Evolutionary conservation across 352 stramenopile species (phyloP), one percentile per base, ranked within the genome.

Genomic region (Pythium plurisporium): DNA sequence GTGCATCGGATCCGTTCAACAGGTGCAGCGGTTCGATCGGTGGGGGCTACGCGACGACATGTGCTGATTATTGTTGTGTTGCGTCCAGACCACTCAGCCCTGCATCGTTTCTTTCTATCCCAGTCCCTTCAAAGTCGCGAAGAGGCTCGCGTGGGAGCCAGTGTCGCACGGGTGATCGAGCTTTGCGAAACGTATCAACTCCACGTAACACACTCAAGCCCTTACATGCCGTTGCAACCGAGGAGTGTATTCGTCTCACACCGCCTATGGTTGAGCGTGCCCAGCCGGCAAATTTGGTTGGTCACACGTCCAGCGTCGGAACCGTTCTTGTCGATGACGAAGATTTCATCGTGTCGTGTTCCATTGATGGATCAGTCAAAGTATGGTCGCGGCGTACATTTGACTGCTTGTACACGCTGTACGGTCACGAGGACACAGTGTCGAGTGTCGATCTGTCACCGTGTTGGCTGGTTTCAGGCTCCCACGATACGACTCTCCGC

Each of bases 361-460:
- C 81, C 7, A 74, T 86, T 20, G 81, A 91, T 38, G 73, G 72
- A 1, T 86, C 76, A 0, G 75, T 89, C 48, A 88, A 87, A 65
- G 52, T 91, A 22, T 91, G 81, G 81, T 88, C 81, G 8, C 73
- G 72, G 4, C 44, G 38, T 5, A 74, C 76, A 1, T 73, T 79
- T 44, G 45, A 67, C 17, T 87, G 76, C 36, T 66, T 89, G 36
- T 71, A 85, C 27, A 86, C 80, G 7, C 73, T 91, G 30, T 79
- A 82, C 36, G 79, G 76, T 9, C 81, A 91, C 47, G 25, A 54
- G 5, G 81, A 91, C 50, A 74, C 73, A n/a, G 81, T 87, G 0
- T 87, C 79, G 4, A 80, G 69, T 42, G 50, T 87, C 22, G 75
- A 75, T 26, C 15, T 89, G 12, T 77, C 65, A 25, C n/a, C 22